phyloP scores from a whole-genome alignment of 2,329 filamentous ascomycete species.

The Lecanicillium sp. region DNA sequence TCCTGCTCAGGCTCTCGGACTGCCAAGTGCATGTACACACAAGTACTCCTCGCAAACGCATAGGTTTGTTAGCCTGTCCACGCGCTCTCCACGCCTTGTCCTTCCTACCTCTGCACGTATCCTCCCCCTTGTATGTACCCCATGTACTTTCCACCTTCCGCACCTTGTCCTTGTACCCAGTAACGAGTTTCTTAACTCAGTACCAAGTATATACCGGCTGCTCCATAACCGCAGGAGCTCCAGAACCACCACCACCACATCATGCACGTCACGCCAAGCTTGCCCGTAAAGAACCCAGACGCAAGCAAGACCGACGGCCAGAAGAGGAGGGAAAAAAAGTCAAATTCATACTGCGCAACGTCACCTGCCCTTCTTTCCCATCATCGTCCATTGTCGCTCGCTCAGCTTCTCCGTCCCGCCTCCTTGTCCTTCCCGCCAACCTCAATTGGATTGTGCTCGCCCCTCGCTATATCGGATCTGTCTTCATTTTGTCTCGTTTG shows the following conservation, averaged over 20 bases:
- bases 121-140: no score
- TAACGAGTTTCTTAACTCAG: no score
- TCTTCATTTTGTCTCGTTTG: background rate
- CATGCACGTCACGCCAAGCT: slow-evolving; percentile 14
- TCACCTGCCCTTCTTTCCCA: no score
- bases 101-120: no score
- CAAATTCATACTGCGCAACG: no score
- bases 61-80: no score
- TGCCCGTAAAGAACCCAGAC: background rate
- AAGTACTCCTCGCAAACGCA: no score
- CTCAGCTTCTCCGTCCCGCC: background rate
- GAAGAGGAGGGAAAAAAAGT: slow-evolving; percentile 1
- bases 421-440: background rate
- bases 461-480: background rate
- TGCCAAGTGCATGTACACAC: no score
- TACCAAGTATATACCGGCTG: background rate
- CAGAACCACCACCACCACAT: slow-evolving; percentile 7
- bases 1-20: no score
- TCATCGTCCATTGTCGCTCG: slow-evolving; percentile 4
- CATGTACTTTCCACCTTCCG: no score
- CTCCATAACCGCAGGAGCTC: background rate
- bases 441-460: background rate
- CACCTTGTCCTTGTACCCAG: no score
- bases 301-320: slow-evolving; percentile 5
- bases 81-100: no score